Percentiles rank a stretch among this genome's conserved stretches.
These are phyloP conservation scores for Stenogyne calaminthoides DNA, from an alignment of 305 asterid genomes.

Conservation along the genomic window DNA sequence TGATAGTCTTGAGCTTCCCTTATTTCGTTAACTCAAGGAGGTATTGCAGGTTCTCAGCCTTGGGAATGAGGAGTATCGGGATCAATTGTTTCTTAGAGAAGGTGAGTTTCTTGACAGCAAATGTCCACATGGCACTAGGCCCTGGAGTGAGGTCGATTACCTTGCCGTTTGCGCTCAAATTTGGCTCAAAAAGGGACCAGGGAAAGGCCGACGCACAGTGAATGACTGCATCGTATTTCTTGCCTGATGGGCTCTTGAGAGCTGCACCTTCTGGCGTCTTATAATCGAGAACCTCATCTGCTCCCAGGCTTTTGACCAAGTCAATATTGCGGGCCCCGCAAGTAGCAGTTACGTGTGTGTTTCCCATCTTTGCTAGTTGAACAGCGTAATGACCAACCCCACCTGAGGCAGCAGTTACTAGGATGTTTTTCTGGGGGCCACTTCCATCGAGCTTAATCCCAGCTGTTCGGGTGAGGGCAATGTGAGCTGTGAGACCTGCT, in stretches of 20 bases:
- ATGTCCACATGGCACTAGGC: slow-evolving; percentile 51
- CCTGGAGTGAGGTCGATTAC: slow-evolving; percentile 75
- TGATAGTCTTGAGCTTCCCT: slow-evolving; percentile 63
- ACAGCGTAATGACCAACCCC: slow-evolving; percentile 78
- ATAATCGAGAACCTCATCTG: slow-evolving; percentile 76
- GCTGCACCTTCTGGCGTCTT: slow-evolving; percentile 70
- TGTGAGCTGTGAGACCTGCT: slow-evolving; percentile 63
- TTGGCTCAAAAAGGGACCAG: slow-evolving; percentile 68
- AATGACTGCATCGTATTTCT: slow-evolving; percentile 63
- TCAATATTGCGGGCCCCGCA: slow-evolving; percentile 72
- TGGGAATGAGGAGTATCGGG: slow-evolving; percentile 47
- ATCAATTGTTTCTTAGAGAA: slow-evolving; percentile 53
- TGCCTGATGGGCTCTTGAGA: slow-evolving; percentile 68
- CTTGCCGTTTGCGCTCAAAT: slow-evolving; percentile 54
- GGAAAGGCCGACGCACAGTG: slow-evolving; percentile 58
- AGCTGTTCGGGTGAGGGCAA: slow-evolving; percentile 50
- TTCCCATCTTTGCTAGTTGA: slow-evolving; percentile 79
- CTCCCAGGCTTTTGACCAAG: slow-evolving; percentile 66
- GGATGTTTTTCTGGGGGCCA: slow-evolving; percentile 58
- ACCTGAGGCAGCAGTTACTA: slow-evolving; percentile 65
- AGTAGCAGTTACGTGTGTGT: slow-evolving; percentile 69
- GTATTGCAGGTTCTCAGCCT: slow-evolving; percentile 42
- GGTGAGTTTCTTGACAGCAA: slow-evolving; percentile 53
- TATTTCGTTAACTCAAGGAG: slow-evolving; percentile 57
- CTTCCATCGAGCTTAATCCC: slow-evolving; percentile 55